Evolutionary conservation across 208 protist genomes (phyloP), one percentile per base, ranked within the genome.

Genomic region (Crithidia bombi): DNA sequence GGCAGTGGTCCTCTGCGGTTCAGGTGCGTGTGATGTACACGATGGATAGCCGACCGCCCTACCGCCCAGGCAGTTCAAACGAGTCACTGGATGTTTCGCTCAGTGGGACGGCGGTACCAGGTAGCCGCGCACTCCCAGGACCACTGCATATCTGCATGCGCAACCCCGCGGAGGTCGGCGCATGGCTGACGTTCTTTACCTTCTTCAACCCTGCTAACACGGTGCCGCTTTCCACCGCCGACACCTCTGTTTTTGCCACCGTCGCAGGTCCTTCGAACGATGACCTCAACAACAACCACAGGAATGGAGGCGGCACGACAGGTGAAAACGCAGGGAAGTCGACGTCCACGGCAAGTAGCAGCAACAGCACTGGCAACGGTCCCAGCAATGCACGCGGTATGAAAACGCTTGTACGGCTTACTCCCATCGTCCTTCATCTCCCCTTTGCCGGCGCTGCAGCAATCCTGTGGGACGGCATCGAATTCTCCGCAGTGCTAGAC

Each of bases 31-130:
- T 85, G 1, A 59, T 75, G 30, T 90, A 87, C 76, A 83, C 78
- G 19, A 82, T 85, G 57, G 85, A 90, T 72, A 83, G 73, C 26
- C 81, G 85, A 11, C 75, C 78, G 19, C 85, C 85, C 9, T 86
- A 81, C 52, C 33, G 70, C 28, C 58, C 64, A 0, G 81, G 75
- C 30, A 63, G 43, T 28, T 58, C 84, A 1, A 71, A 81, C 26
- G 84, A 90, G 46, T 67, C 72, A 11, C 69, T 90, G 17, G 30
- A 33, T 17, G 67, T 90, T 17, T 86, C 72, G 15, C 33, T 90
- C 25, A 74, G 46, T 26, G 81, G 81, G 6, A 68, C 70, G 54
- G 41, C 58, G n/a, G 63, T 56, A 17, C 41, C 66, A 23, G 51
- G 52, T 35, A 73, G 63, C 52, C 58, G 49, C 32, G 52, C 35